Percentiles rank a stretch among this genome's conserved stretches.
These are phyloP conservation scores for Penicillium hesseltinei DNA, from an alignment of 2,329 filamentous ascomycete species.

Conservation along the genomic window DNA sequence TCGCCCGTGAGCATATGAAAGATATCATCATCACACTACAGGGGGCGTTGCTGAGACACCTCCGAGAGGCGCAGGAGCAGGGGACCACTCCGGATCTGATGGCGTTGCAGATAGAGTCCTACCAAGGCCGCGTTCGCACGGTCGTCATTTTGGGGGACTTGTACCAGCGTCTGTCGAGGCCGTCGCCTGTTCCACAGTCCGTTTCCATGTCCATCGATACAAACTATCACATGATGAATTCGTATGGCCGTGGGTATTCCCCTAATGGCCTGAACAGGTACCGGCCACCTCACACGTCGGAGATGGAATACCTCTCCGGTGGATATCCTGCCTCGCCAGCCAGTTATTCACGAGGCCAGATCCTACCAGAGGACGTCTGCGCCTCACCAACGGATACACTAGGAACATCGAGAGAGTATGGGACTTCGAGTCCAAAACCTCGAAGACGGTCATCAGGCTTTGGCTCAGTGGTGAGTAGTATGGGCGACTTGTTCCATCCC, in stretches of 20 bases:
- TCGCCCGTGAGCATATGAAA: constrained; percentile 40
- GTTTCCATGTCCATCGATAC: constrained; percentile 8
- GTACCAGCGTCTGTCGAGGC: constrained; percentile 26
- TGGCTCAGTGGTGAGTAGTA: neutral
- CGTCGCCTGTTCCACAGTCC: neutral
- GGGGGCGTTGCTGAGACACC: constrained; percentile 33
- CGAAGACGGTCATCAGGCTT: neutral
- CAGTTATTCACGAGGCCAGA: neutral
- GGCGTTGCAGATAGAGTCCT: constrained; percentile 35
- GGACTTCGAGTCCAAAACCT: neutral
- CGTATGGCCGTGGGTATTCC: neutral
- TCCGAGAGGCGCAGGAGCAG: constrained; percentile 33
- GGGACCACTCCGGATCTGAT: constrained; percentile 33
- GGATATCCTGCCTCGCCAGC: neutral
- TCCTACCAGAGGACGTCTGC: neutral
- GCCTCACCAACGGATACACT: neutral
- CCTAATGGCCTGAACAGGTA: neutral
- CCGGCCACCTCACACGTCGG: neutral
- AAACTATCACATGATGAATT: neutral
- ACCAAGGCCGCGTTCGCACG: constrained; percentile 36
- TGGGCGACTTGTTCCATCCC: neutral
- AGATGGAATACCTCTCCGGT: neutral
- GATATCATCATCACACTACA: constrained; percentile 42
- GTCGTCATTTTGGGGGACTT: constrained; percentile 37
- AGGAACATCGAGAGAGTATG: neutral